Conservation (phyloP, 371 early-diverging fungal species). For the Zopfochytrium polystomum region DNA sequence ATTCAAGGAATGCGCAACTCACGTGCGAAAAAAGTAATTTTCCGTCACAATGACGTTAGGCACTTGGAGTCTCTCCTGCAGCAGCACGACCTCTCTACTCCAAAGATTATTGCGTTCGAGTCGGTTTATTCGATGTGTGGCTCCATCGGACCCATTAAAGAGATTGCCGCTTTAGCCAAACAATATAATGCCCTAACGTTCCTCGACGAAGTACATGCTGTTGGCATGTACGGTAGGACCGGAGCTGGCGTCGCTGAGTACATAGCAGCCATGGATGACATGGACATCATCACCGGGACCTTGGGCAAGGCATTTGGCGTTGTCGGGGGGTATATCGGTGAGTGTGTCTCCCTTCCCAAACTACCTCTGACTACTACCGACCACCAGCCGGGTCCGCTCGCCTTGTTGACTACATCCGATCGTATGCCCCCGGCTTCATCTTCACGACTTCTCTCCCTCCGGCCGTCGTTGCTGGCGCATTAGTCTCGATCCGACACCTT, state of each 20-base stretch:
- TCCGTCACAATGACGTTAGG: slow-evolving; percentile 90
- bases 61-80: slow-evolving; percentile 86
- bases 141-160: slow-evolving; percentile 90
- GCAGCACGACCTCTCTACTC: slow-evolving; percentile 70
- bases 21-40: slow-evolving; percentile 83
- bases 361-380: too few species aligned
- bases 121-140: slow-evolving; percentile 98
- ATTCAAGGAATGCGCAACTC: slow-evolving; percentile 97
- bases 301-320: slow-evolving; percentile 97
- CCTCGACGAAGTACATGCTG: slow-evolving; percentile 98
- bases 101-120: slow-evolving; percentile 97
- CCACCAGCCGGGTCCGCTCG: slow-evolving; percentile 50
- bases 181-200: slow-evolving; percentile 98
- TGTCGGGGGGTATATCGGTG: slow-evolving; percentile 86
- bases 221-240: slow-evolving; percentile 96
- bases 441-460: slow-evolving; percentile 98
- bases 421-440: slow-evolving; percentile 98
- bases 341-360: too few species aligned
- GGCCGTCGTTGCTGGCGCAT: slow-evolving; percentile 84
- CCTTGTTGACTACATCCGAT: slow-evolving; percentile 94
- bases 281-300: slow-evolving; percentile 96
- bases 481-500: slow-evolving; percentile 87
- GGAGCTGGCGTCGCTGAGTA: slow-evolving; percentile 98
- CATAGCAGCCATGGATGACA: slow-evolving; percentile 84
- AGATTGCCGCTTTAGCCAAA: slow-evolving; percentile 86